Evolutionary conservation across 352 stramenopile genomes (phyloP).

Genomic region (Phytophthora sansomeana): DNA sequence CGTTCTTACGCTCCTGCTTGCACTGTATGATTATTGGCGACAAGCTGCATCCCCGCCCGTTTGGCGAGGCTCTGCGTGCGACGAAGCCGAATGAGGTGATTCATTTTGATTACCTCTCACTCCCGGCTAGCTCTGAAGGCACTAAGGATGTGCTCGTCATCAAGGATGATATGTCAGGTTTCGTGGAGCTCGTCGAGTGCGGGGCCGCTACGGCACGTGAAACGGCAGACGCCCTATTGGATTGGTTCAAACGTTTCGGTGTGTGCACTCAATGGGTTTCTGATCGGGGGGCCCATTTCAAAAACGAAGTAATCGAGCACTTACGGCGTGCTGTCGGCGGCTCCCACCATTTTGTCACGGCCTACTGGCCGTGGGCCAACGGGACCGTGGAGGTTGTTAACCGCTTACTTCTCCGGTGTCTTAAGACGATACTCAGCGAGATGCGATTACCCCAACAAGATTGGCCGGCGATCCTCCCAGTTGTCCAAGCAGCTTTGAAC

Average conservation of each 20-base stretch:
- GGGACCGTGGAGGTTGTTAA: slow-evolving; percentile 45
- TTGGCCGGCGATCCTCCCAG: background rate
- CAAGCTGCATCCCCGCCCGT: slow-evolving; percentile 21
- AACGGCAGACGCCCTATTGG: slow-evolving; percentile 6
- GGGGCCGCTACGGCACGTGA: background rate
- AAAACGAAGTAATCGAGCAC: slow-evolving; percentile 33
- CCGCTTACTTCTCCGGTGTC: slow-evolving; percentile 19
- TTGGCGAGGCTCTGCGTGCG: slow-evolving; percentile 28
- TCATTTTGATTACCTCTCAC: slow-evolving; percentile 48
- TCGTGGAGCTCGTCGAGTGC: background rate
- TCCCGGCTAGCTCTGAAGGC: slow-evolving; percentile 8
- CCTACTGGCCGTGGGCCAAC: slow-evolving; percentile 51
- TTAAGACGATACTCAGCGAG: slow-evolving; percentile 1
- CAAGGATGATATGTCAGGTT: slow-evolving; percentile 9
- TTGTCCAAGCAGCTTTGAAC: slow-evolving; percentile 8
- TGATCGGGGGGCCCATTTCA: slow-evolving; percentile 39
- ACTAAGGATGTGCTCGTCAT: slow-evolving; percentile 23
- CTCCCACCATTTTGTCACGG: slow-evolving; percentile 37
- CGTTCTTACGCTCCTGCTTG: no score
- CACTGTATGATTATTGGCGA: slow-evolving; percentile 11
- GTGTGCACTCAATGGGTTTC: slow-evolving; percentile 34
- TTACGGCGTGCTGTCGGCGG: slow-evolving; percentile 18
- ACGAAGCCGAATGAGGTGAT: slow-evolving; percentile 45
- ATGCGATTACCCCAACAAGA: background rate
- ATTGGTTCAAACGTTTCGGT: slow-evolving; percentile 46